phyloP scores from a whole-genome alignment of 805 yeast genomes.

The Yarrowia sp. region DNA sequence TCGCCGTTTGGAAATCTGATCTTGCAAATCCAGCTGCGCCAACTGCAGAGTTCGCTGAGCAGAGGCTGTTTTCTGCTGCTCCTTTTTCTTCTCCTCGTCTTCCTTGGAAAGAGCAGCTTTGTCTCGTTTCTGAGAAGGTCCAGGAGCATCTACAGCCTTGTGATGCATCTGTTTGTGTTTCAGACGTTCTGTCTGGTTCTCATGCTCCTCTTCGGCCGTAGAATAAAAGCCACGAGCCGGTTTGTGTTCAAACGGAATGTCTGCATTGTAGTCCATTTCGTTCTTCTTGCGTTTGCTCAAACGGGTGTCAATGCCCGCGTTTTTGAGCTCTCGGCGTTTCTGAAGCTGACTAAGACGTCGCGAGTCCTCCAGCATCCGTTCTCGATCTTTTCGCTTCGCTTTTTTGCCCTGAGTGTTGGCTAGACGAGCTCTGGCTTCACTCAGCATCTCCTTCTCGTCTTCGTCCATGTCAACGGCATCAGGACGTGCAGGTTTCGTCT shows the following conservation, averaged over 20 bases:
- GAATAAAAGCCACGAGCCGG: slow-evolving; percentile 71
- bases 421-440: slow-evolving; percentile 90
- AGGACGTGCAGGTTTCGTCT: slow-evolving; percentile 75
- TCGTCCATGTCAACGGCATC: slow-evolving; percentile 78
- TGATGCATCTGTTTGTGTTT: slow-evolving; percentile 39
- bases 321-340: slow-evolving; percentile 47
- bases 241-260: slow-evolving; percentile 70
- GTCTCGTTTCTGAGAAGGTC: slow-evolving; percentile 27
- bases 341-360: slow-evolving; percentile 71
- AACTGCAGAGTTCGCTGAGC: slow-evolving; percentile 34
- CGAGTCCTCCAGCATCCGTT: slow-evolving; percentile 75
- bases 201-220: slow-evolving; percentile 52
- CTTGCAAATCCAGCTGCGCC: slow-evolving; percentile 33
- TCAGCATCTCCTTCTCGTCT: slow-evolving; percentile 85
- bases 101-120: slow-evolving; percentile 28
- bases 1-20: slow-evolving; percentile 41
- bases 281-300: slow-evolving; percentile 48
- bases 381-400: slow-evolving; percentile 86
- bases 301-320: slow-evolving; percentile 34
- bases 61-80: slow-evolving; percentile 35
- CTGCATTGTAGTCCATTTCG: slow-evolving; percentile 78
- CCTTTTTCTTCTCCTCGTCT: slow-evolving; percentile 31
- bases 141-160: slow-evolving; percentile 33
- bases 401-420: slow-evolving; percentile 93
- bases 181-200: slow-evolving; percentile 36